phyloP scores from a whole-genome alignment of 179 eudicot species.

The Gypsophila paniculata region DNA sequence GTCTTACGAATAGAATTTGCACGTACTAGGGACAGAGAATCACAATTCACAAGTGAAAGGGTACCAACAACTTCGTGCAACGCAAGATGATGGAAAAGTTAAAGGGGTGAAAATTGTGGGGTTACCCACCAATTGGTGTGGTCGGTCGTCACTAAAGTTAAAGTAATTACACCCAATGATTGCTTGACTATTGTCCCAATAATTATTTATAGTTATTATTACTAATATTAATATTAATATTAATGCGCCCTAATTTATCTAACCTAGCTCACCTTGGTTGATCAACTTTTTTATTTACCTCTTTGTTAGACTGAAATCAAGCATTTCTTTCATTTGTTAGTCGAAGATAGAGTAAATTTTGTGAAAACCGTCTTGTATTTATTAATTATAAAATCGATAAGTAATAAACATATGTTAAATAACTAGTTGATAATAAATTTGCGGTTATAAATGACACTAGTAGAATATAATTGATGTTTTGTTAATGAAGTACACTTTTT shows the following conservation, averaged over 20 bases:
- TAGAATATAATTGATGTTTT: no score
- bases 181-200: slow-evolving; percentile 22
- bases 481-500: no score
- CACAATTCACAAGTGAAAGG: not conserved
- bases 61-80: not conserved
- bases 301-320: not conserved
- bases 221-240: no score
- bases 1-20: no score
- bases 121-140: slow-evolving; percentile 26
- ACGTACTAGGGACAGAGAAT: no score
- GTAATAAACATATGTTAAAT: no score
- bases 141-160: slow-evolving; percentile 31
- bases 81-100: slow-evolving; percentile 1
- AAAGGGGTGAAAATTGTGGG: slow-evolving; percentile 12
- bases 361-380: no score
- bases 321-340: not conserved
- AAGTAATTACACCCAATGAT: slow-evolving; percentile 27
- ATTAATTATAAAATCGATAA: no score
- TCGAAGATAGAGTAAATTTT: no score
- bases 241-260: slow-evolving; percentile 16
- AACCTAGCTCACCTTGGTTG: not conserved
- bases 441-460: no score
- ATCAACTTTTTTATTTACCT: not conserved
- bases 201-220: no score
- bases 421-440: no score